These are phyloP conservation scores for Saccharomyces pastorianus DNA, from an alignment of 1,139 yeast species.

Conservation along the genomic window DNA sequence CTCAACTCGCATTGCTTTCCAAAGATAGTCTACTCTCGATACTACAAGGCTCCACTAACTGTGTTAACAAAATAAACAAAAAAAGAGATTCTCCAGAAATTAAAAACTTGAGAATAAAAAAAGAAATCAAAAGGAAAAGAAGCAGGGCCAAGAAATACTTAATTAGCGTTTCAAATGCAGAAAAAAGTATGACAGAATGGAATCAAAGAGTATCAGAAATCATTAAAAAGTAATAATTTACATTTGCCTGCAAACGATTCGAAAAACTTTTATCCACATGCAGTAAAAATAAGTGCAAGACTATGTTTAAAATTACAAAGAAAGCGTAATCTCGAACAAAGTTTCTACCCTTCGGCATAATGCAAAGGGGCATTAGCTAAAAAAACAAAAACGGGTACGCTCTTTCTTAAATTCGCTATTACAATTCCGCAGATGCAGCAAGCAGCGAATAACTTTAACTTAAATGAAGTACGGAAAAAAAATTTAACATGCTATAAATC, in stretches of 20 bases:
- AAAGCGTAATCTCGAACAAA: neutral
- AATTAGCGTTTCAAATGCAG: neutral
- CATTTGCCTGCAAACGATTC: neutral
- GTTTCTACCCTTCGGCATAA: neutral
- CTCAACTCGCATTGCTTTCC: neutral
- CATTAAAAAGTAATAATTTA: neutral
- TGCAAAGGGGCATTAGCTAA: neutral
- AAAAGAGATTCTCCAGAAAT: neutral
- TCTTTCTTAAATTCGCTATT: neutral
- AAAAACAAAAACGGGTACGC: neutral
- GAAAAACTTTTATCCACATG: neutral
- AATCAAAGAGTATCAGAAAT: neutral
- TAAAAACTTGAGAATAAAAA: neutral
- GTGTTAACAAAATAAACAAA: neutral
- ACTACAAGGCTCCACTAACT: neutral
- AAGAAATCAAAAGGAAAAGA: neutral
- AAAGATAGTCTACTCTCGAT: neutral
- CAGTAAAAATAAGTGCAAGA: neutral
- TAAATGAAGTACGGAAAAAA: neutral
- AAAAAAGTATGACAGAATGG: neutral
- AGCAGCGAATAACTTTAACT: neutral
- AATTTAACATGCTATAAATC: neutral
- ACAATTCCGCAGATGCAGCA: constrained; percentile 1
- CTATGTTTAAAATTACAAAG: neutral
- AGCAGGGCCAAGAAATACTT: neutral